Evolutionary conservation across 2,329 filamentous ascomycete species (phyloP).

Genomic region (Pseudopithomyces maydicus): DNA sequence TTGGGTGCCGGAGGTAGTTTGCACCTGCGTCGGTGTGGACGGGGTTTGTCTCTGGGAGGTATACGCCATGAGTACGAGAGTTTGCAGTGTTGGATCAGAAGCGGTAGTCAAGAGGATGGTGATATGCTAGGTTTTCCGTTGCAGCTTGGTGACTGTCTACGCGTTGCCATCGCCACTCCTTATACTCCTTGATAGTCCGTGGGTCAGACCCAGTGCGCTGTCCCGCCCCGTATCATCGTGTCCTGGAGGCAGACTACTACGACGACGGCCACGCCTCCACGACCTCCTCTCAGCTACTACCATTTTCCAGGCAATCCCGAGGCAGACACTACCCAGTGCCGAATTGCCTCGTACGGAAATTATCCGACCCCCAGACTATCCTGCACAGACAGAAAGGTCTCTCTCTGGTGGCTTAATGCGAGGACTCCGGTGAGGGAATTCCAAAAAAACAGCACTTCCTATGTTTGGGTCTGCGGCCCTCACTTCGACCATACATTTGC

Average conservation of each 20-base stretch:
- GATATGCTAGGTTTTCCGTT: neutral
- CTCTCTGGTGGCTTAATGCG: neutral
- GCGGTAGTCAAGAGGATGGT: neutral
- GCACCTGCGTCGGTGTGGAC: neutral
- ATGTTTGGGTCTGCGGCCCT: neutral
- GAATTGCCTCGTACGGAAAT: neutral
- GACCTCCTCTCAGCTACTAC: neutral
- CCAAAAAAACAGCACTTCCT: neutral
- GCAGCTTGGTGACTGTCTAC: neutral
- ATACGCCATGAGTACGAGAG: neutral
- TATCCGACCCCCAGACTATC: neutral
- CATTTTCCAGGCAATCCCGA: neutral
- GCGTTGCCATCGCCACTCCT: neutral
- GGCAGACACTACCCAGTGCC: neutral
- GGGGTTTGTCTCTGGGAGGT: neutral
- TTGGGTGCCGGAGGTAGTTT: neutral
- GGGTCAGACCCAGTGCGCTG: neutral
- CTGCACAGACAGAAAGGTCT: constrained; percentile 2
- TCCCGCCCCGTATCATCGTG: neutral
- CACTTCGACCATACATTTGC: neutral
- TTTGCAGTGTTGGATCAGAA: neutral
- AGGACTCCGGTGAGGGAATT: neutral
- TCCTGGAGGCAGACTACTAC: neutral
- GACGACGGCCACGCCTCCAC: neutral
- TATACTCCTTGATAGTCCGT: neutral